Evolutionary conservation across 73 alveolate species (phyloP), one percentile per base, ranked within the genome.

Genomic region (Blepharisma japonicum): DNA sequence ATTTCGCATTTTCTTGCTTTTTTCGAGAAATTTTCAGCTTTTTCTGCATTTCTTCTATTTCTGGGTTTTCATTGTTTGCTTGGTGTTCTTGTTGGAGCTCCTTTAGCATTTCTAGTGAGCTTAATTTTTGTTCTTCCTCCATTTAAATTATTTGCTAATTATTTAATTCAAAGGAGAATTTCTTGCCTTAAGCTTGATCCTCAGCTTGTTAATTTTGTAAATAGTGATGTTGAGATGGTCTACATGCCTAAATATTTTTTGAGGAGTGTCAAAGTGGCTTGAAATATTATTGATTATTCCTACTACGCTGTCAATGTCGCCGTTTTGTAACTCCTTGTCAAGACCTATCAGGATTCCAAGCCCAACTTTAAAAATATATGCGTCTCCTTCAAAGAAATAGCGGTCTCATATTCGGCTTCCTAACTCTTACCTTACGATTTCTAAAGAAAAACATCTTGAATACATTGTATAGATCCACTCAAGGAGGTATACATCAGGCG

Each of bases 341-440:
- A 61, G 11, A 25, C 39, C 14, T 61, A 61, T 61, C 2, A 61
- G 23, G 14, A 61, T 61, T 20, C 47, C 74, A 61, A 61, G 74
- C 74, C 74, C 74, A 61, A 61, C 14, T 61, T 39, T 61, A 9
- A 61, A 20, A 61, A 61, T 61, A 61, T 14, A 61, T 2, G 74
- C 38, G 5, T 61, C 74, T 0, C 23, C 74, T 8, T 39, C 23
- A 18, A 61, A 25, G 2, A 61, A 20, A 25, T 20, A 61, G 4
- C 39, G 11, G 47, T 39, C 23, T 25, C 14, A 14, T 61, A 61
- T 61, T 20, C 74, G 74, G 46, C 74, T 53, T 53, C 23, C n/a
- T 53, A 53, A 20, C n/a, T 20, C n/a, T 14, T 53, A 53, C 67
- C 67, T 61, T 39, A 61, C 74, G 47, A 14, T 20, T 14, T 61